Conservation (phyloP, 345 rosid species). For the Pelargonium nanum region DNA sequence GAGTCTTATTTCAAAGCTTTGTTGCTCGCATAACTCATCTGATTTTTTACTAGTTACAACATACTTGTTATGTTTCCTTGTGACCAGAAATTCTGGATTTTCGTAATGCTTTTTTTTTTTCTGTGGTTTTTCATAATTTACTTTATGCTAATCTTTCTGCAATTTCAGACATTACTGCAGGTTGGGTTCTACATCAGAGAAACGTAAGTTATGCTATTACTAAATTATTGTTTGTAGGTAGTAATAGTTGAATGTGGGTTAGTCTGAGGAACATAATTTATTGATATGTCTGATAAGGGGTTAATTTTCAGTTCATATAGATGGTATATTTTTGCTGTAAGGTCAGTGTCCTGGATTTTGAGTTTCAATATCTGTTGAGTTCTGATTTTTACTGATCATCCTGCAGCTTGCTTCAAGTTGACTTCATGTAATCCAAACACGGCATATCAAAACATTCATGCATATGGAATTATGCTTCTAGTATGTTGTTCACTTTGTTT, state of each 20-base stretch:
- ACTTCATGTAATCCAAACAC: conserved; percentile 65
- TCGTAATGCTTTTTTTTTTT: not conserved
- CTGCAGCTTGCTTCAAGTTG: conserved; percentile 78
- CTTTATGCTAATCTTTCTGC: conserved; percentile 2
- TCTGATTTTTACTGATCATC: conserved; percentile 4
- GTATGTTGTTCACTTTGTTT: conserved; percentile 33
- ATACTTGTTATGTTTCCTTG: not conserved
- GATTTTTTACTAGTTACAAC: not conserved
- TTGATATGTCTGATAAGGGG: not conserved
- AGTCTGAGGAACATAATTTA: not conserved
- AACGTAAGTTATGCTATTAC: conserved; percentile 30
- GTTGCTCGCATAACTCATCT: not conserved
- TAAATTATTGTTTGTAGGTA: too few relatives aligned
- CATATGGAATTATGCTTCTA: conserved; percentile 70
- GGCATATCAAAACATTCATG: conserved; percentile 66
- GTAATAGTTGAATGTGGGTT: not conserved
- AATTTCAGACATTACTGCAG: conserved; percentile 69
- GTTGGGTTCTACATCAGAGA: conserved; percentile 68
- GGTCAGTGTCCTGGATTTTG: not conserved
- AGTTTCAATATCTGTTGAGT: not conserved
- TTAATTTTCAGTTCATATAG: not conserved
- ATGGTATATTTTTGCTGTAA: not conserved
- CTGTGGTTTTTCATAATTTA: not conserved
- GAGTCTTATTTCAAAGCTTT: conserved; percentile 12
- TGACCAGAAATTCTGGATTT: not conserved